Percentiles rank a stretch among this genome's conserved stretches.
phyloP scores from a whole-genome alignment of 257 asterid genomes.

The Phtheirospermum japonicum region DNA sequence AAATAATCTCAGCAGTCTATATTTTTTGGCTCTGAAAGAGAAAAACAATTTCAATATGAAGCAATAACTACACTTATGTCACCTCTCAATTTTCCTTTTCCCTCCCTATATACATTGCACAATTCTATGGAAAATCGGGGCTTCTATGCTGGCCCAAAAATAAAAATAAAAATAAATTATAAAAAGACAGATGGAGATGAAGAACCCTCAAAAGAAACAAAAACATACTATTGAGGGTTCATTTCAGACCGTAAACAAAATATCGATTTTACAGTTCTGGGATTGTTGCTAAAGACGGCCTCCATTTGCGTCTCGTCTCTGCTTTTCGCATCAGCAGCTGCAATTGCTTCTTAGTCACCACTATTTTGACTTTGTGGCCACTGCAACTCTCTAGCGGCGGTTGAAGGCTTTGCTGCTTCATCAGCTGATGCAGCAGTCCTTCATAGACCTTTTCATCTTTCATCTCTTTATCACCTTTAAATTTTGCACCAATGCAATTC shows the following conservation, averaged over 20 bases:
- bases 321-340: conserved; percentile 38
- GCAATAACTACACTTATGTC: too few species aligned
- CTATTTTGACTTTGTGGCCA: conserved; percentile 49
- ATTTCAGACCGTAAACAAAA: too few species aligned
- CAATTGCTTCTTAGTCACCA: conserved; percentile 50
- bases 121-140: conserved; percentile 26
- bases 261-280: conserved; percentile 36
- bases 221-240: too few species aligned
- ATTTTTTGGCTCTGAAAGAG: too few species aligned
- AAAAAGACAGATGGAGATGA: too few species aligned
- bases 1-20: too few species aligned
- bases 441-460: background rate
- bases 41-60: too few species aligned
- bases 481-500: conserved; percentile 33
- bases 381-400: conserved; percentile 18
- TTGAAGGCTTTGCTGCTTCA: conserved; percentile 18
- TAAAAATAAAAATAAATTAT: too few species aligned
- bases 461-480: conserved; percentile 21
- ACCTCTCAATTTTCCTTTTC: conserved; percentile 23
- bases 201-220: too few species aligned
- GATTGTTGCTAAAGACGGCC: conserved; percentile 51
- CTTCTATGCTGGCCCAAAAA: background rate
- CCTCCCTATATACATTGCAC: too few species aligned
- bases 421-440: background rate
- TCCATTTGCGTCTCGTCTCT: conserved; percentile 39